phyloP scores from a whole-genome alignment of 768 basidiomycete species.

The Goffeauzyma gilvescens region DNA sequence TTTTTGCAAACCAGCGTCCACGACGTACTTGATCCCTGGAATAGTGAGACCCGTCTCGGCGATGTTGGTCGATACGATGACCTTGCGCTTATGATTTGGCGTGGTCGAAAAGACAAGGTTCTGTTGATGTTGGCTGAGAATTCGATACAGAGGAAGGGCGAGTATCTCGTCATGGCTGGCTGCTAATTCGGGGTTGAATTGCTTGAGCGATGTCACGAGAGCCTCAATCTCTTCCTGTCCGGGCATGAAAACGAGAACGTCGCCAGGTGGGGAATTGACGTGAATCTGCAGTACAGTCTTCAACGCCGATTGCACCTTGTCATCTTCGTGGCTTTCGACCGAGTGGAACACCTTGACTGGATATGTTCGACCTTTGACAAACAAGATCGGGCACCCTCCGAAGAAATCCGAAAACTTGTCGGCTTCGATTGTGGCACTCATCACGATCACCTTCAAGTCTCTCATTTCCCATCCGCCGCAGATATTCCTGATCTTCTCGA shows the following conservation, averaged over 20 bases:
- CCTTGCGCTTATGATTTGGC: slow-evolving; percentile 55
- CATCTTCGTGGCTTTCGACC: slow-evolving; percentile 44
- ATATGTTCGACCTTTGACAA: slow-evolving; percentile 82
- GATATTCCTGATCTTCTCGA: not conserved
- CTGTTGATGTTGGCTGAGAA: slow-evolving; percentile 60
- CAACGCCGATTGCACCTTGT: slow-evolving; percentile 74
- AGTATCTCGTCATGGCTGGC: slow-evolving; percentile 39
- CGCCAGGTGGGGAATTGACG: slow-evolving; percentile 55
- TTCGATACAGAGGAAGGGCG: slow-evolving; percentile 66
- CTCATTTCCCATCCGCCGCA: slow-evolving; percentile 30
- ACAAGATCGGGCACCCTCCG: slow-evolving; percentile 62
- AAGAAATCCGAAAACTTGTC: slow-evolving; percentile 84
- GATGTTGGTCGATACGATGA: slow-evolving; percentile 91
- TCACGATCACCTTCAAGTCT: slow-evolving; percentile 77
- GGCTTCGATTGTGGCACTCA: slow-evolving; percentile 95
- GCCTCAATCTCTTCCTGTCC: slow-evolving; percentile 95
- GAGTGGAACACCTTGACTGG: slow-evolving; percentile 70
- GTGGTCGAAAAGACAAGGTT: slow-evolving; percentile 53
- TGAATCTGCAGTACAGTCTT: slow-evolving; percentile 88
- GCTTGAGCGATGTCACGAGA: slow-evolving; percentile 52
- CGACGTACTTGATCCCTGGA: slow-evolving; percentile 82
- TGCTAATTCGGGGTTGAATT: slow-evolving; percentile 36
- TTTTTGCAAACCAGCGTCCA: slow-evolving; percentile 90
- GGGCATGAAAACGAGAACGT: slow-evolving; percentile 83
- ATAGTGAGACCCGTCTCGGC: slow-evolving; percentile 97